Evolutionary conservation across 2,329 filamentous ascomycete species (phyloP).

Genomic region (Tricladium varicosporioides): DNA sequence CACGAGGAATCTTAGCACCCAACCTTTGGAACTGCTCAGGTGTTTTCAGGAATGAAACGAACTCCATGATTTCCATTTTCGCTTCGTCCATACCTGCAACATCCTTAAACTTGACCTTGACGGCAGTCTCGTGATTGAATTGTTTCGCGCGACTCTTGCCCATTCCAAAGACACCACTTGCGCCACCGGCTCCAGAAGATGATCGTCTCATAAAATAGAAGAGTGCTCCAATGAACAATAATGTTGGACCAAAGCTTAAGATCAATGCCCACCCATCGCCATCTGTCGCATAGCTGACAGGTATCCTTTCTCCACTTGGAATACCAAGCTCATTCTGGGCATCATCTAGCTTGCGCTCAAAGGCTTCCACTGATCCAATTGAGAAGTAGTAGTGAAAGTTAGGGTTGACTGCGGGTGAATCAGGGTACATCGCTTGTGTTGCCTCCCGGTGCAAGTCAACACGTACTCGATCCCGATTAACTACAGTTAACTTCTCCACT

Average conservation of each 20-base stretch:
- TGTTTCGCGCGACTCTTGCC: slow-evolving; percentile 93
- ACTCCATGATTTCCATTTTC: slow-evolving; percentile 98
- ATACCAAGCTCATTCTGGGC: slow-evolving; percentile 87
- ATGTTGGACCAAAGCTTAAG: slow-evolving; percentile 77
- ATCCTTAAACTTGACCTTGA: slow-evolving; percentile 96
- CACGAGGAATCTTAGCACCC: slow-evolving; percentile 95
- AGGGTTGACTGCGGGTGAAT: slow-evolving; percentile 65
- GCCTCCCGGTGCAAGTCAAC: slow-evolving; percentile 79
- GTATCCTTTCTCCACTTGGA: slow-evolving; percentile 83
- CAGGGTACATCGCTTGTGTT: slow-evolving; percentile 69
- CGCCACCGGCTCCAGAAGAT: slow-evolving; percentile 61
- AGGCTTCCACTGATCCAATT: slow-evolving; percentile 90
- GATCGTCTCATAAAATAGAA: slow-evolving; percentile 78
- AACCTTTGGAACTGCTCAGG: slow-evolving; percentile 90
- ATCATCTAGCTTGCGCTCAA: slow-evolving; percentile 83
- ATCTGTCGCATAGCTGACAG: slow-evolving; percentile 81
- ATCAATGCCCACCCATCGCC: slow-evolving; percentile 70
- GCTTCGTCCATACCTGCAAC: slow-evolving; percentile 98
- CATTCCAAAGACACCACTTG: slow-evolving; percentile 88
- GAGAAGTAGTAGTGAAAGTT: slow-evolving; percentile 89
- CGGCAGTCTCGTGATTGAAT: slow-evolving; percentile 94
- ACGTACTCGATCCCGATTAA: slow-evolving; percentile 74
- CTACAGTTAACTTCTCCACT: slow-evolving; percentile 84
- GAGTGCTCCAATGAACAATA: slow-evolving; percentile 81
- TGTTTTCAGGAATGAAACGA: slow-evolving; percentile 94